Base-by-base conservation (phyloP, 1,284 basidiomycete genomes). In the Malassezia psittaci region DNA sequence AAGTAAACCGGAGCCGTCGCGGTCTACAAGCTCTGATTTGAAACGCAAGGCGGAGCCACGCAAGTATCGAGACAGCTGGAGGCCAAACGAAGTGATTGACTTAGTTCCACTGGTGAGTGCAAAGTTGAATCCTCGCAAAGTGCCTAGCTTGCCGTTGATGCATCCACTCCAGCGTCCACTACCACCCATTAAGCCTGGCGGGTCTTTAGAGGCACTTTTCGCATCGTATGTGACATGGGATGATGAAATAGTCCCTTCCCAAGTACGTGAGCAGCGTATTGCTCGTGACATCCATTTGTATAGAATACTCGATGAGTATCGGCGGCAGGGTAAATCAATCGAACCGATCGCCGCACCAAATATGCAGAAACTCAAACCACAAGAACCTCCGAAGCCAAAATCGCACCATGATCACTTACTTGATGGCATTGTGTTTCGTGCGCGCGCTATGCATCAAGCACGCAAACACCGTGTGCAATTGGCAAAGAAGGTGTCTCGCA, bases 401-500 rank as follows among this genome's bases (percentile, higher is more conserved):
- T 54, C 62, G 15, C 64, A 67, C 24, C 60, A 62, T 36, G 65
- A 67, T 32, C 60, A 65, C 38, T 40, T 66, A 33, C 54, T 70
- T 15, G 65, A 65, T 9, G 60, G 57, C 8, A 56, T 64, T 1
- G 37, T 52, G 7, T 18, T 40, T 9, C 57, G 54, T 39, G 62
- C 67, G 18, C 40, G 53, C n/a, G 57, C 55, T 32, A 63, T 65
- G 58, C 65, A 65, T 1, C 63, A 64, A 15, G 39, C 76, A 42
- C 52, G 64, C 44, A 77, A 77, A 56, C 63, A 68, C 2, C 65
- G 72, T 35, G 33, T 57, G 16, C 73, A 75, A 5, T 44, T 64
- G 5, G 65, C 69, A 48, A 76, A 74, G 55, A 75, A 83, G 66
- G 80, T 90, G 42, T 84, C 87, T 2, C 78, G 78, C 46, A 84